A percentile compares a stretch with the other conserved stretches of the same genome.
These are phyloP conservation scores for Penicillium crystallinum DNA, from an alignment of 495 filamentous ascomycete genomes.

Conservation along the genomic window DNA sequence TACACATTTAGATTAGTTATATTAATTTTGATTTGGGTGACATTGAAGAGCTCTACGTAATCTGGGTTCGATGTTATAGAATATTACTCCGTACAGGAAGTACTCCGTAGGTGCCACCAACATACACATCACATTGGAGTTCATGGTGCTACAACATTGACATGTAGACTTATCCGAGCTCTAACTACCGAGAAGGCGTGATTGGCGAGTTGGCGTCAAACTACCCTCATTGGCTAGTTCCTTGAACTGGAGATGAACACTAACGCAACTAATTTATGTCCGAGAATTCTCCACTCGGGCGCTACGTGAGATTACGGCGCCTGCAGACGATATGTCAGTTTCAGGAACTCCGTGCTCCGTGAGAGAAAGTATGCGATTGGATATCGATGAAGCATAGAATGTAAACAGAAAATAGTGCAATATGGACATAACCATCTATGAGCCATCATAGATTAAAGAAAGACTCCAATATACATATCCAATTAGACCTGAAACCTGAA, in stretches of 20 bases:
- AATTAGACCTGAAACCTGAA: neutral
- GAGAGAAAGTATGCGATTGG: no score
- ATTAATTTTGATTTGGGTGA: neutral
- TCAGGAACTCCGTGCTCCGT: no score
- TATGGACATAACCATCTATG: no score
- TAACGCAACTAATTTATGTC: neutral
- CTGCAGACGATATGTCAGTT: no score
- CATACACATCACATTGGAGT: neutral
- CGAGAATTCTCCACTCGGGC: conserved; percentile 14
- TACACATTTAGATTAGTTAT: neutral
- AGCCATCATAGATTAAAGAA: no score
- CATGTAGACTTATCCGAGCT: neutral
- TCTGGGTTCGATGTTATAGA: no score
- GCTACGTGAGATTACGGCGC: conserved; percentile 9
- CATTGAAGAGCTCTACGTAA: neutral
- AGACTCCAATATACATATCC: no score
- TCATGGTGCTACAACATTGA: no score
- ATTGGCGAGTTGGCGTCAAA: neutral
- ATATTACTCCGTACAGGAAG: no score
- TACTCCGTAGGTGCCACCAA: no score
- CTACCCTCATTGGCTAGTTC: neutral
- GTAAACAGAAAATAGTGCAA: no score
- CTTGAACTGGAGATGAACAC: neutral
- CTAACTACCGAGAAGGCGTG: neutral
- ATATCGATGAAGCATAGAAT: no score